A percentile compares a stretch with the other conserved stretches of the same genome.
Conservation (phyloP, 164 flowering plant species). For the Magnolia kwangsiensis region DNA sequence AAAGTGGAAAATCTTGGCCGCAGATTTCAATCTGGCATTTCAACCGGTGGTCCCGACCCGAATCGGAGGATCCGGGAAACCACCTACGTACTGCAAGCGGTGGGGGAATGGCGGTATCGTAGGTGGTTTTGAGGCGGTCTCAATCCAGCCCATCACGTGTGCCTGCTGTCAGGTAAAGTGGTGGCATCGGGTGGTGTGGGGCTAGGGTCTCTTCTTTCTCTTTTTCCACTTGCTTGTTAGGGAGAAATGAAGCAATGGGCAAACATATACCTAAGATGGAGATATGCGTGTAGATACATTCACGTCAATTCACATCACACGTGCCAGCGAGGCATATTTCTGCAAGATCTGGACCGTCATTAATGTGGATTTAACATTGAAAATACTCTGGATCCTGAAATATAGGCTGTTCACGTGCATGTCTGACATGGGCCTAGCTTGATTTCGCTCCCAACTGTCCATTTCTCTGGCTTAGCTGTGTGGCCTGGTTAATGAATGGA, state of each 20-base stretch:
- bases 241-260: slow-evolving; percentile 3
- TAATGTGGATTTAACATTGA: background rate
- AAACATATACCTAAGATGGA: background rate
- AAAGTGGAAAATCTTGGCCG: background rate
- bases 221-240: background rate
- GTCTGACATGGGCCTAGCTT: background rate
- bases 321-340: background rate
- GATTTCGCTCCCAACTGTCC: background rate
- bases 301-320: background rate
- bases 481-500: background rate
- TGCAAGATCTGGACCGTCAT: background rate
- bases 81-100: background rate
- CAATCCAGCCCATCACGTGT: slow-evolving; percentile 40
- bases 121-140: slow-evolving; percentile 13
- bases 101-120: background rate
- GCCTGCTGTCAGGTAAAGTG: slow-evolving; percentile 42
- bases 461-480: background rate
- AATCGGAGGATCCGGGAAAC: background rate
- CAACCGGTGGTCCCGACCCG: slow-evolving; percentile 11
- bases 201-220: slow-evolving; percentile 1
- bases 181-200: slow-evolving; percentile 24
- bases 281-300: background rate
- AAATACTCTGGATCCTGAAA: background rate
- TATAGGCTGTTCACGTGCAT: background rate
- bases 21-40: background rate